Evolutionary conservation across 202 grass and related monocot genomes (phyloP), one percentile per base, ranked within the genome.

Genomic region (Zizania palustris): DNA sequence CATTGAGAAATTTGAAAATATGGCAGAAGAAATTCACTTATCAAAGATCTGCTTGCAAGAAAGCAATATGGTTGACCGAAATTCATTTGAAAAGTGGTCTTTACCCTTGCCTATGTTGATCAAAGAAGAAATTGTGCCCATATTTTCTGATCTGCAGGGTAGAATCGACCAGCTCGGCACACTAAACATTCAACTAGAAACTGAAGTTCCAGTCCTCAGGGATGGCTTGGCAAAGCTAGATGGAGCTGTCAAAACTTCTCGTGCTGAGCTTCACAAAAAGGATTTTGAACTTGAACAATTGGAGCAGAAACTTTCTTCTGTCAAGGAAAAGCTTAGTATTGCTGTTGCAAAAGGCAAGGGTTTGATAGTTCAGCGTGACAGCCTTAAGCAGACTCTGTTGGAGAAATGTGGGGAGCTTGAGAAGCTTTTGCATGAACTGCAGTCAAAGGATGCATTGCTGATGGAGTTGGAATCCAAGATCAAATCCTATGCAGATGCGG

Each of bases 311-410:
- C 77, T 92, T 84, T 86, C 87, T 75, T 88, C 91, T 51, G 85
- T 94, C 64, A 94, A 90, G 66, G 91, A 98, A 77, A 98, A 95
- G 64, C 85, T 98, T 57, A 73, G 95, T 69, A 98, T 98, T 85
- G 95, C 91, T 80, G 95, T 98, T 78, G 83, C 91, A 78, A 98
- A 98, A 83, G 95, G 95, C 38, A 98, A 98, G 80, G 91, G 87
- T 44, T 81, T 98, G 85, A 94, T 98, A 74, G 87, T 92, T 48
- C 95, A 98, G 80, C 85, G 95, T 36, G 95, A 98, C 43, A 63
- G 85, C 77, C 89, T 98, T 76, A 98, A 98, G 85, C 95, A 92
- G 41, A 87, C 91, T 88, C 34, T 98, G 56, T 75, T 82, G 48
- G 95, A 98, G 70, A 98, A 94, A 11, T 88, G 85, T 68, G 85